Evolutionary conservation across 345 rosid species (phyloP).

Genomic region (Moricandia moricandioides): DNA sequence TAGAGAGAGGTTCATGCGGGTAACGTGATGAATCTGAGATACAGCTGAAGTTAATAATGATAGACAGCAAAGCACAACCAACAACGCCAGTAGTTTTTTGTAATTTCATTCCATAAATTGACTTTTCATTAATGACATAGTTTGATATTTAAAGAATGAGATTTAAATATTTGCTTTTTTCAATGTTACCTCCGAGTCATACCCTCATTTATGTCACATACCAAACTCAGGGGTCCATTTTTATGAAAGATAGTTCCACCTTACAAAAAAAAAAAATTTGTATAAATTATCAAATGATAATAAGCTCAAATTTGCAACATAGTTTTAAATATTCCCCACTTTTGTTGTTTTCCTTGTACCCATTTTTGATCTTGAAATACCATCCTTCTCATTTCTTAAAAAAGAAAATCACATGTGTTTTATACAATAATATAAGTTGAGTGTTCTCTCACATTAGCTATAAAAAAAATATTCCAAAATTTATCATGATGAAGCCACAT

Average conservation of each 20-base stretch:
- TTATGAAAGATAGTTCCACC: slow-evolving; percentile 7
- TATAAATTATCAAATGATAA: not conserved
- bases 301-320: slow-evolving; percentile 18
- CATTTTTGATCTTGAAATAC: not conserved
- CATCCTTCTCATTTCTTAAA: not conserved
- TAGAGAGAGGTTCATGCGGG: not conserved
- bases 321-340: not conserved
- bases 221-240: slow-evolving; percentile 35
- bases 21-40: slow-evolving; percentile 34
- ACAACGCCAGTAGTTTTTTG: not conserved
- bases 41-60: slow-evolving; percentile 17
- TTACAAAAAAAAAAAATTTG: not conserved
- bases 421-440: not conserved
- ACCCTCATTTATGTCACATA: slow-evolving; percentile 31
- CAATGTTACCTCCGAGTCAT: not conserved
- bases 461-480: not conserved
- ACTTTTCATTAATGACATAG: slow-evolving; percentile 18
- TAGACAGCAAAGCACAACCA: slow-evolving; percentile 36
- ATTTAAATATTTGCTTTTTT: not conserved
- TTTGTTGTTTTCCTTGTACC: slow-evolving; percentile 10
- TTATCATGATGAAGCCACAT: not conserved
- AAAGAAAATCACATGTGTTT: not conserved
- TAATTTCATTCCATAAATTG: slow-evolving; percentile 9
- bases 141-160: slow-evolving; percentile 2
- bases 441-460: not conserved